phyloP scores from a whole-genome alignment of 768 basidiomycete genomes.

The Baorangia bicolor region DNA sequence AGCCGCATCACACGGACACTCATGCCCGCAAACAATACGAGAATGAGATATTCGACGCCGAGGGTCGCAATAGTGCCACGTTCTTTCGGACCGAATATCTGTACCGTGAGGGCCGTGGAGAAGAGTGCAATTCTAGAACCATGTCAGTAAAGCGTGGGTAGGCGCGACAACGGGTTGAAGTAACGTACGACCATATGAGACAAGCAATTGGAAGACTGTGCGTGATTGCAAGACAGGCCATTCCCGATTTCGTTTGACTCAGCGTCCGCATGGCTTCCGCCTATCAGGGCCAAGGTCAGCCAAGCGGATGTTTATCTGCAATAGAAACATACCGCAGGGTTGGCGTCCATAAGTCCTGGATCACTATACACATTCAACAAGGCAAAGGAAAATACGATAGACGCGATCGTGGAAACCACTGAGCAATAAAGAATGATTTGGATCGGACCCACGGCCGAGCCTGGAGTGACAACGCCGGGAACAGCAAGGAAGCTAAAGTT shows the following conservation, averaged over 20 bases:
- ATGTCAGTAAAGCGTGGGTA: background rate
- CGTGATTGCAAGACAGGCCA: slow-evolving; percentile 12
- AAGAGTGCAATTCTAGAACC: slow-evolving; percentile 9
- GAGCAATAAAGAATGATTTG: slow-evolving; percentile 12
- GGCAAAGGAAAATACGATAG: slow-evolving; percentile 10
- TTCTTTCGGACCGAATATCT: slow-evolving; percentile 7
- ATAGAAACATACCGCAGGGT: slow-evolving; percentile 3
- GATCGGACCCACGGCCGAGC: background rate
- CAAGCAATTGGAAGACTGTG: slow-evolving; percentile 11
- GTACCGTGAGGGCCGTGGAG: background rate
- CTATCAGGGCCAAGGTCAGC: background rate
- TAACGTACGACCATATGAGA: slow-evolving; percentile 14
- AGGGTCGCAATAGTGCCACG: background rate
- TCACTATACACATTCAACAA: slow-evolving; percentile 11
- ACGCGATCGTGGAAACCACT: slow-evolving; percentile 3
- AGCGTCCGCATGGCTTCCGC: background rate
- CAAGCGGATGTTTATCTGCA: background rate
- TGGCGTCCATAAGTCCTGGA: slow-evolving; percentile 1
- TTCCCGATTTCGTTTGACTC: background rate
- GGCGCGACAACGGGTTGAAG: background rate
- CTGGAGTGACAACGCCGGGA: background rate
- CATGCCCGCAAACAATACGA: background rate
- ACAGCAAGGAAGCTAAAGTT: slow-evolving; percentile 13
- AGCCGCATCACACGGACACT: background rate
- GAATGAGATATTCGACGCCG: background rate